Evolutionary conservation across 768 basidiomycete genomes (phyloP).

Genomic region (Baorangia bicolor): DNA sequence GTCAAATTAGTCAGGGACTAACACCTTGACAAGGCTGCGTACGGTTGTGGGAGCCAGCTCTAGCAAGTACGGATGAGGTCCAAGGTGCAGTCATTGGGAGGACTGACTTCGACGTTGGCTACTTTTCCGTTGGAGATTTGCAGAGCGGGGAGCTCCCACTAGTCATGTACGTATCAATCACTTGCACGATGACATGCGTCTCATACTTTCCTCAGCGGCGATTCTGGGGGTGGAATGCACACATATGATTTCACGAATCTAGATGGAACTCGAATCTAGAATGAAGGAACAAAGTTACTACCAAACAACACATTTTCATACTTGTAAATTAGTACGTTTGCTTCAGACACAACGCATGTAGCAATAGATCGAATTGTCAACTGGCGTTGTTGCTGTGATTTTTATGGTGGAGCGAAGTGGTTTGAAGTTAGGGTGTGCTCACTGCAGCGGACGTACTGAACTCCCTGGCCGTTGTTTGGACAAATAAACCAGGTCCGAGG

Average conservation of each 20-base stretch:
- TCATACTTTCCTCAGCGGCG: slow-evolving; percentile 38
- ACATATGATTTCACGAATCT: slow-evolving; percentile 39
- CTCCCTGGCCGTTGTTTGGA: slow-evolving; percentile 25
- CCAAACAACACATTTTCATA: slow-evolving; percentile 3
- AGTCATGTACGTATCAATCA: slow-evolving; percentile 51
- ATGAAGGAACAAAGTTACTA: neutral
- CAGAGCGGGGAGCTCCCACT: slow-evolving; percentile 52
- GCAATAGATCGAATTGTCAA: neutral
- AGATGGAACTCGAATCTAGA: slow-evolving; percentile 21
- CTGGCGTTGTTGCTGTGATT: neutral
- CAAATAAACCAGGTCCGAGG: slow-evolving; percentile 28
- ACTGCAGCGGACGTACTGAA: neutral
- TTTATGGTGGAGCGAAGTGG: neutral
- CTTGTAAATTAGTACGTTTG: slow-evolving; percentile 6
- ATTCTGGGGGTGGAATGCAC: slow-evolving; percentile 48
- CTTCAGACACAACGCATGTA: slow-evolving; percentile 1
- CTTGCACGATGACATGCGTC: slow-evolving; percentile 18
- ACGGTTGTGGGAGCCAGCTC: slow-evolving; percentile 60
- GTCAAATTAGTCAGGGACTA: neutral
- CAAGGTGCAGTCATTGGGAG: slow-evolving; percentile 55
- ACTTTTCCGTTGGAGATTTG: slow-evolving; percentile 59
- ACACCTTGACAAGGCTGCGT: slow-evolving; percentile 53
- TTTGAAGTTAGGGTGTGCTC: neutral
- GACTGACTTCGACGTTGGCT: slow-evolving; percentile 53
- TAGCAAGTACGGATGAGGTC: slow-evolving; percentile 34